Conservation (phyloP, 495 filamentous ascomycete genomes). For the Podospora australis region DNA sequence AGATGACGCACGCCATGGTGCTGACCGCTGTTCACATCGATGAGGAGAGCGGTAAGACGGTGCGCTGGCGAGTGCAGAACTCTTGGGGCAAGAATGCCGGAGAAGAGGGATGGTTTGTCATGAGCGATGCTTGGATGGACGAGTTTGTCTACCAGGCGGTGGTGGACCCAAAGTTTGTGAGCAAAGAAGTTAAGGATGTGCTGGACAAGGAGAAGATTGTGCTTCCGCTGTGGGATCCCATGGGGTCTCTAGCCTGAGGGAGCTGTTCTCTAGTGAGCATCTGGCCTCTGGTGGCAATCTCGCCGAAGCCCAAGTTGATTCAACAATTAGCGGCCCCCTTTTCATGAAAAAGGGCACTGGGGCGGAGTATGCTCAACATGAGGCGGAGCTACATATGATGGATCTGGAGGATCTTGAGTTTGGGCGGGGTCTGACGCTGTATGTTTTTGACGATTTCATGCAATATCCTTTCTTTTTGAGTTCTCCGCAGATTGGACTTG, state of each 20-base stretch:
- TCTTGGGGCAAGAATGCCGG: slow-evolving; percentile 65
- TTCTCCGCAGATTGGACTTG: no score
- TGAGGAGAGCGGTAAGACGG: slow-evolving; percentile 49
- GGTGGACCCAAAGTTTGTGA: slow-evolving; percentile 66
- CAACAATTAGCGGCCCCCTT: no score
- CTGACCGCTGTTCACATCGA: slow-evolving; percentile 75
- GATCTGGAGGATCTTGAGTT: no score
- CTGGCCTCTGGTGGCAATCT: no score
- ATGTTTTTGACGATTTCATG: no score
- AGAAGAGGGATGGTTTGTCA: slow-evolving; percentile 75
- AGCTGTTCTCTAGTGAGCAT: no score
- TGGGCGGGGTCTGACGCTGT: no score
- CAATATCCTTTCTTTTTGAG: no score
- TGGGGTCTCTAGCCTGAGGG: slow-evolving; percentile 68
- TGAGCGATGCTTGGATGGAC: slow-evolving; percentile 80
- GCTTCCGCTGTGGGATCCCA: slow-evolving; percentile 79
- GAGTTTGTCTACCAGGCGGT: slow-evolving; percentile 84
- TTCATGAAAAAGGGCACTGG: no score
- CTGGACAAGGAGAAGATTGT: slow-evolving; percentile 61
- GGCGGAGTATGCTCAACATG: no score
- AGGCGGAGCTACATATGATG: no score
- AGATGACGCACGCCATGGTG: slow-evolving; percentile 91
- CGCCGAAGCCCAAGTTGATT: no score
- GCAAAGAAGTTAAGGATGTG: slow-evolving; percentile 59
- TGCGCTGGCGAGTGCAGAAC: slow-evolving; percentile 82